Percentiles rank a stretch among this genome's conserved stretches.
Conservation (phyloP, 192 early-diverging fungal genomes). For the Spizellomyces punctatus region DNA sequence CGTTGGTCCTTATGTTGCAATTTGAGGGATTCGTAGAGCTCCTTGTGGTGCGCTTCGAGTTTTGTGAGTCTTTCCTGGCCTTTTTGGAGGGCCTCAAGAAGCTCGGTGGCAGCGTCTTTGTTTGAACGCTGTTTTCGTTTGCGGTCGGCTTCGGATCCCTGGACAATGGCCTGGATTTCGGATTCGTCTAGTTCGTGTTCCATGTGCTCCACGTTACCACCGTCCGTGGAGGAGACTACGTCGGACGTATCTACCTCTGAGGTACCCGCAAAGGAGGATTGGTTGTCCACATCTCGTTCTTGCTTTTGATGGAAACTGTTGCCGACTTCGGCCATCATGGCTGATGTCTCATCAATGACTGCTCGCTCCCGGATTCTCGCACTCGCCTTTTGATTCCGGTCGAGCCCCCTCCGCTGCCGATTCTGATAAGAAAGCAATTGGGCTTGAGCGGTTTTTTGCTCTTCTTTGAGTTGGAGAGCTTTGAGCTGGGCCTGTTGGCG, state of each 20-base stretch:
- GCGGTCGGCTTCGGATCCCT: neutral
- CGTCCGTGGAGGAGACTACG: conserved; percentile 1
- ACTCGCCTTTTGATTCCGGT: conserved; percentile 12
- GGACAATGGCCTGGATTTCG: neutral
- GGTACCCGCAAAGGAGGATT: conserved; percentile 13
- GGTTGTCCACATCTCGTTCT: neutral
- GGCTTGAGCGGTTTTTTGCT: conserved; percentile 23
- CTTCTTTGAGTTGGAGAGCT: conserved; percentile 32
- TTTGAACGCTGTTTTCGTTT: conserved; percentile 8
- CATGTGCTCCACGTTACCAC: neutral
- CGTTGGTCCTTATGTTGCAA: conserved; percentile 18
- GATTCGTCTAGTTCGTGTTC: conserved; percentile 1
- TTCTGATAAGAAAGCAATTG: conserved; percentile 22
- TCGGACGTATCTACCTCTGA: conserved; percentile 1
- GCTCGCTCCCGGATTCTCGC: conserved; percentile 22
- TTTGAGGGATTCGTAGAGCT: conserved; percentile 19
- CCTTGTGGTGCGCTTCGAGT: conserved; percentile 14
- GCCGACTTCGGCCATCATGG: conserved; percentile 15
- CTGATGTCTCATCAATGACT: conserved; percentile 6
- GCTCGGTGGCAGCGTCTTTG: conserved; percentile 16
- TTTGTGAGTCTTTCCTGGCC: conserved; percentile 26
- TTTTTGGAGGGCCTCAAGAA: conserved; percentile 20
- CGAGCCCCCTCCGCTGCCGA: conserved; percentile 38
- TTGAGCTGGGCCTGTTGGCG: conserved; percentile 19
- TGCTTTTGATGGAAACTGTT: neutral